Base-by-base conservation (phyloP, 345 rosid species). In the Ceriops tagal region DNA sequence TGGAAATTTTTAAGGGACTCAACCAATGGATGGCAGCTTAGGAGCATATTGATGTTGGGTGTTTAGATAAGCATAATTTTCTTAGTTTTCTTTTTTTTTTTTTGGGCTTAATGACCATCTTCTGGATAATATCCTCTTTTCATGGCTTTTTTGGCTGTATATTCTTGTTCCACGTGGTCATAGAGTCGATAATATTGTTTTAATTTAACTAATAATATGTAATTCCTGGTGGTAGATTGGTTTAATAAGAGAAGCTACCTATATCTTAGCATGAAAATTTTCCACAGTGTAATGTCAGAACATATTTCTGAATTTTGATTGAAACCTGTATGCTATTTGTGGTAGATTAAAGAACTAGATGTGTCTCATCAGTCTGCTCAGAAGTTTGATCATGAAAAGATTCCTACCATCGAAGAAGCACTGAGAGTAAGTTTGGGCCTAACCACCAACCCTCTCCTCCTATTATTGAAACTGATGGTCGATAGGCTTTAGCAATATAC, bases 401-500 rank as follows among this genome's bases (percentile, higher is more conserved):
- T 95, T 78, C 86, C 89, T 69, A 95, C 91, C 1, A 69, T 86
- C 64, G 92, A 80, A 79, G 92, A 95, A 59, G 96, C 99, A 79
- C 80, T 92, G 77, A 78, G 28, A 83, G 99, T 95, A 90, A 52
- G 64, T 61, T 27, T 37, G 28, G 68, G 53, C 71, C 52, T 46
- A 43, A 51, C 37, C 69, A 15, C 62, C 22, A 47, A 31, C 46
- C 18, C 21, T 46, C 57, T 18, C 19, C 18, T 8, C 28, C 6
- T 19, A 31, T 16, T 6, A 32, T 67, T 67, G 2, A 61, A 51
- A 5, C 20, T 51, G 24, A n/a, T 49, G 8, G 43, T 30, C 9
- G 21, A 26, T 30, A 56, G 30, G 58, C 58, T 56, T 43, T 47
- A 31, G 26, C 22, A 58, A 21, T 47, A 2, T 19, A 21, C 43